Percentiles rank a stretch among this genome's conserved stretches.
Conservation (phyloP, 169 alveolate genomes). For the Theileria annulata region DNA sequence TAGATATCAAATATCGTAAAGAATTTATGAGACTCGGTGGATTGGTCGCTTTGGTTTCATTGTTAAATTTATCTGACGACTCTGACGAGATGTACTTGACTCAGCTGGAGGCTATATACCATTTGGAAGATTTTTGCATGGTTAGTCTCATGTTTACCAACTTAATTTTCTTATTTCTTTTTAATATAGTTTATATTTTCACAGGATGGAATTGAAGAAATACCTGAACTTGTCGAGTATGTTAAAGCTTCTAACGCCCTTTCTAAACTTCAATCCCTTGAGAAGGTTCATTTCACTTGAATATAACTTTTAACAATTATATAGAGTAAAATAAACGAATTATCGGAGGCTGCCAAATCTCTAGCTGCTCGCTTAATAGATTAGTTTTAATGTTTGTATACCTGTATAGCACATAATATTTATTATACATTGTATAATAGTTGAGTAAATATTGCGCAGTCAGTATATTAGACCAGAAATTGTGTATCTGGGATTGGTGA, state of each 20-base stretch:
- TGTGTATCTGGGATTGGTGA: constrained; percentile 67
- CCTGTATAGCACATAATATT: not conserved
- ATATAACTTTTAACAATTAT: not conserved
- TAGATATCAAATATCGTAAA: constrained; percentile 80
- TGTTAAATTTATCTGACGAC: constrained; percentile 65
- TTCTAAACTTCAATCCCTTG: constrained; percentile 70
- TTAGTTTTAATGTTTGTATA: not conserved
- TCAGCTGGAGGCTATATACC: constrained; percentile 87
- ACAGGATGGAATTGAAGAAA: constrained; percentile 79
- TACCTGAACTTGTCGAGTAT: constrained; percentile 76
- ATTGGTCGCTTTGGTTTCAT: constrained; percentile 73
- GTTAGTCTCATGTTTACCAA: constrained; percentile 38
- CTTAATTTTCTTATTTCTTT: not conserved
- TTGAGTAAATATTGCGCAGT: not conserved
- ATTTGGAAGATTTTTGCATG: constrained; percentile 84
- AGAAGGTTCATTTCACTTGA: constrained; percentile 54
- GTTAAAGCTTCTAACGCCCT: constrained; percentile 80
- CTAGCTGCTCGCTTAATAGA: constrained; percentile 54
- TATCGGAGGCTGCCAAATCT: constrained; percentile 61
- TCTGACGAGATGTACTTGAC: constrained; percentile 80
- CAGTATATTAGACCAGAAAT: not conserved
- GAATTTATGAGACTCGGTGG: constrained; percentile 86
- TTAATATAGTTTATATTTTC: not conserved
- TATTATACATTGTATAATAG: not conserved
- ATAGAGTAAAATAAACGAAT: constrained; percentile 49